Evolutionary conservation across 805 yeast genomes (phyloP).

Genomic region (Candida ortonii): DNA sequence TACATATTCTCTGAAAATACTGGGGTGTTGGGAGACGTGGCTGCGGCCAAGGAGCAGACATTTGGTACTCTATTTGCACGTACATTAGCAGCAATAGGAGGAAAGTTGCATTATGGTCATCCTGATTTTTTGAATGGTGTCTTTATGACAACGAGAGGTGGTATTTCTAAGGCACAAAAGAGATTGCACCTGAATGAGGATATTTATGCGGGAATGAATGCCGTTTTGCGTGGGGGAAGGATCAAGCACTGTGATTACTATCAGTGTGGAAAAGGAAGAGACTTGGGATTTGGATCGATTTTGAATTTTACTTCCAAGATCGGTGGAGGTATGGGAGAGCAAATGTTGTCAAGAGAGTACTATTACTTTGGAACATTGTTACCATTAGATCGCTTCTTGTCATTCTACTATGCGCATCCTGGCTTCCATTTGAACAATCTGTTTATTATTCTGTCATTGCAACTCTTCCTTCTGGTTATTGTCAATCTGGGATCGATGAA

Average conservation of each 20-base stretch:
- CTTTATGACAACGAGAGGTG: constrained; percentile 94
- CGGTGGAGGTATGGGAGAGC: constrained; percentile 99
- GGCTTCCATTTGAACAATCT: constrained; percentile 93
- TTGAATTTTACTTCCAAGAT: constrained; percentile 92
- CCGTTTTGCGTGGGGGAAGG: constrained; percentile 84
- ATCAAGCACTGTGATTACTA: constrained; percentile 94
- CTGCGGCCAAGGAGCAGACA: constrained; percentile 97
- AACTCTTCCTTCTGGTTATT: constrained; percentile 75
- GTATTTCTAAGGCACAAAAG: constrained; percentile 91
- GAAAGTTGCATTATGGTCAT: constrained; percentile 93
- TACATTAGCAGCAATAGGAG: constrained; percentile 90
- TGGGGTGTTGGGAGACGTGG: constrained; percentile 92
- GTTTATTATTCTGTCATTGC: constrained; percentile 84
- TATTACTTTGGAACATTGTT: constrained; percentile 86
- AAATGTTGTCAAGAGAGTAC: constrained; percentile 85
- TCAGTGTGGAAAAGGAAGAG: constrained; percentile 97
- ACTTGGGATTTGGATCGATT: constrained; percentile 88
- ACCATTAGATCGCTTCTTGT: constrained; percentile 84
- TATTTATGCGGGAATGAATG: constrained; percentile 94
- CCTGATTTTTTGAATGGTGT: constrained; percentile 91
- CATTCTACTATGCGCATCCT: constrained; percentile 95
- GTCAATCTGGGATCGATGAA: constrained; percentile 76
- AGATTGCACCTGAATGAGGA: constrained; percentile 93
- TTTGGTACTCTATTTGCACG: constrained; percentile 95
- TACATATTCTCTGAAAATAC: constrained; percentile 90